Conservation (phyloP, 2,329 filamentous ascomycete species). For the Akanthomyces dipterigenus region DNA sequence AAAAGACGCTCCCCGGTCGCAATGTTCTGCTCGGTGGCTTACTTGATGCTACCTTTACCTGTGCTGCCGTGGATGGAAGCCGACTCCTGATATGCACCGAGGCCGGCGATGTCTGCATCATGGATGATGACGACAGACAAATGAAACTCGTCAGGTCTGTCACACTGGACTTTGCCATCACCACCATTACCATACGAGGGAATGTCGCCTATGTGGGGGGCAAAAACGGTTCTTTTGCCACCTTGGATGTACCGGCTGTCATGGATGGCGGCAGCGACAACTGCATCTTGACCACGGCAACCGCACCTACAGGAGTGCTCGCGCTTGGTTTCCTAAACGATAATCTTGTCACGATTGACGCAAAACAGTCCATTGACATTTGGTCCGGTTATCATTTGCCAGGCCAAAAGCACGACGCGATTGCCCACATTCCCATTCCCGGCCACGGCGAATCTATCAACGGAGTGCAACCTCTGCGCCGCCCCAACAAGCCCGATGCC, state of each 20-base stretch:
- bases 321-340: slow-evolving; percentile 63
- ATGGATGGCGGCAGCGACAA: slow-evolving; percentile 31
- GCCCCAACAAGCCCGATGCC: slow-evolving; percentile 54
- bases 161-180: slow-evolving; percentile 60
- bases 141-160: slow-evolving; percentile 64
- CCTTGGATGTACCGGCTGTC: slow-evolving; percentile 44
- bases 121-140: slow-evolving; percentile 68
- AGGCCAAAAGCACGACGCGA: slow-evolving; percentile 29
- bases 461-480: slow-evolving; percentile 62
- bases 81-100: slow-evolving; percentile 82
- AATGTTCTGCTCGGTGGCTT: slow-evolving; percentile 81
- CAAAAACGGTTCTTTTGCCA: slow-evolving; percentile 52
- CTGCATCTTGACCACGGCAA: slow-evolving; percentile 32
- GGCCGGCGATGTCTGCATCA: slow-evolving; percentile 78
- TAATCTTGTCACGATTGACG: slow-evolving; percentile 69
- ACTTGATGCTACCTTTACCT: slow-evolving; percentile 78
- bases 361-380: slow-evolving; percentile 67
- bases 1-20: slow-evolving; percentile 69
- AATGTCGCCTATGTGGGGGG: slow-evolving; percentile 62
- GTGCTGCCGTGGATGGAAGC: slow-evolving; percentile 64
- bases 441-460: slow-evolving; percentile 60
- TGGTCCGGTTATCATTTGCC: slow-evolving; percentile 43
- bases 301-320: slow-evolving; percentile 43
- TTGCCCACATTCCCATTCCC: slow-evolving; percentile 49
- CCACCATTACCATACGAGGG: slow-evolving; percentile 57